A percentile compares a stretch with the other conserved stretches of the same genome.
Evolutionary conservation across 768 basidiomycete genomes (phyloP).

Genomic region (Suillus placidus): DNA sequence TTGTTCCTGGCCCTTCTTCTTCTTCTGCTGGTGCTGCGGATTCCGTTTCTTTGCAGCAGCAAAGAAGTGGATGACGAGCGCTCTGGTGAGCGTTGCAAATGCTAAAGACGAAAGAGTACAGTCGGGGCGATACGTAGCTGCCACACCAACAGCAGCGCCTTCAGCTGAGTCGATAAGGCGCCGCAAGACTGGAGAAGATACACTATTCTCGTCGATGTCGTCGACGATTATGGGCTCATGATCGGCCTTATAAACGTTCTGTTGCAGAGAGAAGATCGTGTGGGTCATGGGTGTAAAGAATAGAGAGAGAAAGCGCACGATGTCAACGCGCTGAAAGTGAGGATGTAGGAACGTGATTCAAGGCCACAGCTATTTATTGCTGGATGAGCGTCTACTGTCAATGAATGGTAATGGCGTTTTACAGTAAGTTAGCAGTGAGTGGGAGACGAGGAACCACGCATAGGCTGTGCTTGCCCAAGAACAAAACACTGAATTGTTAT

Average conservation of each 20-base stretch:
- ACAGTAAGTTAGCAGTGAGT: background rate
- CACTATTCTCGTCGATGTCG: constrained; percentile 26
- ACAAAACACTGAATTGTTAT: background rate
- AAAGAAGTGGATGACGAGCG: constrained; percentile 39
- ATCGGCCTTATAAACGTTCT: constrained; percentile 36
- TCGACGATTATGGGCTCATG: constrained; percentile 32
- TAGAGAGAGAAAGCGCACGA: background rate
- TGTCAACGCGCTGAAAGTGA: background rate
- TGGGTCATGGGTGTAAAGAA: constrained; percentile 1
- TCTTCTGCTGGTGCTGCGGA: constrained; percentile 2
- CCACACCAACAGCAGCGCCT: constrained; percentile 40
- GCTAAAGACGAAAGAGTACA: constrained; percentile 41
- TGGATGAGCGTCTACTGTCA: constrained; percentile 3
- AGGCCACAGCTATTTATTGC: constrained; percentile 7
- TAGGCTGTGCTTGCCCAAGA: background rate
- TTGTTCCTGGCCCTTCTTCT: constrained; percentile 8
- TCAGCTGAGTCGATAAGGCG: constrained; percentile 34
- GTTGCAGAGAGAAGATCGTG: constrained; percentile 30
- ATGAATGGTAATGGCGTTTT: background rate
- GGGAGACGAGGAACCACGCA: background rate
- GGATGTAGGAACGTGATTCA: background rate
- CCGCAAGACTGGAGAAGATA: constrained; percentile 27
- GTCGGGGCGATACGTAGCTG: constrained; percentile 43
- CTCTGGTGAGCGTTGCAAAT: constrained; percentile 39
- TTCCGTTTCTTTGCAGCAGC: constrained; percentile 16